Conservation (phyloP, 148 eudicot species). For the Salicornia ramosissima region DNA sequence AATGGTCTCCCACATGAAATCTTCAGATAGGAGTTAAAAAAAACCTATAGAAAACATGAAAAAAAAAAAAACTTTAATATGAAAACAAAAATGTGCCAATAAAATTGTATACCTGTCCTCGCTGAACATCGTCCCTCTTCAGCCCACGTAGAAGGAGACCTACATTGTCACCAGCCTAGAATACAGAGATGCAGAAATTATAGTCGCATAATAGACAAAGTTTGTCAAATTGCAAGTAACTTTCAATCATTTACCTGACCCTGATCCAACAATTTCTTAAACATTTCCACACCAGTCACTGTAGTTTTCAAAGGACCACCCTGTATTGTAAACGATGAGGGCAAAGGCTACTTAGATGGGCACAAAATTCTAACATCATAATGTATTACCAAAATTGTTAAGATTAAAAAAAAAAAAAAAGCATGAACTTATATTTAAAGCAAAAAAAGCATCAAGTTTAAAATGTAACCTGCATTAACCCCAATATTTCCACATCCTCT, state of each 20-base stretch:
- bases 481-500: constrained; percentile 85
- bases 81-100: too few relatives aligned
- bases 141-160: constrained; percentile 95
- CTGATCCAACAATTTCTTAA: constrained; percentile 77
- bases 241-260: constrained; percentile 57
- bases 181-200: constrained; percentile 14
- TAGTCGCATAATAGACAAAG: constrained; percentile 4
- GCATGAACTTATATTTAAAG: too few relatives aligned
- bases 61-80: too few relatives aligned
- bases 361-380: background rate
- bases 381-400: too few relatives aligned
- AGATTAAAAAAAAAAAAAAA: too few relatives aligned
- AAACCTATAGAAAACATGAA: too few relatives aligned
- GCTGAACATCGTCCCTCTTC: constrained; percentile 71
- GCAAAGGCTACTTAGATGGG: background rate
- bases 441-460: constrained; percentile 5
- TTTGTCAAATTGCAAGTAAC: background rate
- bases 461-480: constrained; percentile 64
- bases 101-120: constrained; percentile 62
- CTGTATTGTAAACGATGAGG: constrained; percentile 30
- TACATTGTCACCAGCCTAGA: constrained; percentile 94
- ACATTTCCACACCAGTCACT: constrained; percentile 97
- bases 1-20: too few relatives aligned
- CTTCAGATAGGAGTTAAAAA: too few relatives aligned
- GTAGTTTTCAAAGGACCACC: constrained; percentile 69